Evolutionary conservation across 2,329 filamentous ascomycete genomes (phyloP), one percentile per base, ranked within the genome.

Genomic region (Ciborinia camelliae): DNA sequence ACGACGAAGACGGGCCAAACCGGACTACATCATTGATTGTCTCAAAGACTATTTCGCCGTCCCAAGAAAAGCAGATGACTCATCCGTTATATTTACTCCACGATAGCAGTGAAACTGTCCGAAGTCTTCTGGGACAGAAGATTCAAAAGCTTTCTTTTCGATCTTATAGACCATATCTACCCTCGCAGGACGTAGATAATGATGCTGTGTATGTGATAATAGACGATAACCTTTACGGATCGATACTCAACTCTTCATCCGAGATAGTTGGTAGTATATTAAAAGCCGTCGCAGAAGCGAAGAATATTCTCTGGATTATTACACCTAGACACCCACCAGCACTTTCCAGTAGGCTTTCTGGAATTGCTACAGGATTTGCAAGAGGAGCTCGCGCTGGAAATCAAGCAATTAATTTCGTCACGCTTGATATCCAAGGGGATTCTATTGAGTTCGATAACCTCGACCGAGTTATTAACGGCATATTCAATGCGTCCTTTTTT

Each of bases 371-470:
- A 58, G 54, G 54, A 18, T 58, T 58, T 26, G 37, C 54, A 7
- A n/a, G 35, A 28, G 41, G 15, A n/a, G 54, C n/a, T 30, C n/a
- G 54, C 20, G n/a, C 4, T 43, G 39, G 45, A 28, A 58, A 58
- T 10, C 20, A 41, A 28, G 26, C n/a, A 14, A n/a, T 58, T 5
- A 58, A 41, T 15, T 20, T 58, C 8, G 54, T 58, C 8, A 43
- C 54, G 20, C 15, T 58, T 12, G 54, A 58, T 20, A 58, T 58
- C 15, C 50, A 53, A 15, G 50, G 50, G 30, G 50, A 53, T 5
- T 53, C 50, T 20, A 53, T 53, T 35, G 10, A 53, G 6, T 53
- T 53, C n/a, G 50, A 37, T 32, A 18, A 53, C n/a, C 50, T 53
- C 9, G 14, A 53, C 10, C 50, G n/a, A 20, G 35, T 35, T 14